Evolutionary conservation across 495 filamentous ascomycete genomes (phyloP).

Genomic region (Hypoxylon fuscum): DNA sequence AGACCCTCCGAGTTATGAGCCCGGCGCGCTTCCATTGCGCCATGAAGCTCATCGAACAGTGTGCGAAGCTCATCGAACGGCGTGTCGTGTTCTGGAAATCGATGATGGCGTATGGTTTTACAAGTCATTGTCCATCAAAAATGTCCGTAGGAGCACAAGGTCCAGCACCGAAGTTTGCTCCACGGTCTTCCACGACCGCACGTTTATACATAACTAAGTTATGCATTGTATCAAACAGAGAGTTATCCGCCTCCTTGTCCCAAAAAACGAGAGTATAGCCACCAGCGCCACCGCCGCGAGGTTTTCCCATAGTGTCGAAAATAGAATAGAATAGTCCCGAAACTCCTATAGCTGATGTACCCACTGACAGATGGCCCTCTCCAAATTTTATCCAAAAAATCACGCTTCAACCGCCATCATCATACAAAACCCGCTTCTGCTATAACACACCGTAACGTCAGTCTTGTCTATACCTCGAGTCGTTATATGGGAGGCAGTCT

Average conservation of each 20-base stretch:
- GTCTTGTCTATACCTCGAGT: constrained; percentile 18
- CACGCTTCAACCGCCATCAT: constrained; percentile 1
- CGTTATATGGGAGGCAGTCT: constrained; percentile 14
- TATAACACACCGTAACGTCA: constrained; percentile 27
- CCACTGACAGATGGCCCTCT: constrained; percentile 11
- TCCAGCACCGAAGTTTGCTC: no score
- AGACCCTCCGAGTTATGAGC: no score
- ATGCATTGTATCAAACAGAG: constrained; percentile 1
- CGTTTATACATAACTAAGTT: no score
- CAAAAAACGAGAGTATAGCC: constrained; percentile 24
- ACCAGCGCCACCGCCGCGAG: constrained; percentile 20
- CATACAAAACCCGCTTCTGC: constrained; percentile 43
- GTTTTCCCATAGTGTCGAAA: neutral
- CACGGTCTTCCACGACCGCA: no score
- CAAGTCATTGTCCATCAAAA: no score
- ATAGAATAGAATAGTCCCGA: constrained; percentile 3
- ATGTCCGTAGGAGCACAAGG: no score
- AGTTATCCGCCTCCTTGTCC: neutral
- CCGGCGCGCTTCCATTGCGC: no score
- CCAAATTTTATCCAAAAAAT: constrained; percentile 1
- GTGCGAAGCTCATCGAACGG: no score
- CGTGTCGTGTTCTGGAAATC: no score
- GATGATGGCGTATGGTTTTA: no score
- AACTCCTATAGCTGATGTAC: constrained; percentile 21
- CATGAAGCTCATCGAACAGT: no score